phyloP scores from a whole-genome alignment of 108 stramenopile species.

The Skeletonema potamos region DNA sequence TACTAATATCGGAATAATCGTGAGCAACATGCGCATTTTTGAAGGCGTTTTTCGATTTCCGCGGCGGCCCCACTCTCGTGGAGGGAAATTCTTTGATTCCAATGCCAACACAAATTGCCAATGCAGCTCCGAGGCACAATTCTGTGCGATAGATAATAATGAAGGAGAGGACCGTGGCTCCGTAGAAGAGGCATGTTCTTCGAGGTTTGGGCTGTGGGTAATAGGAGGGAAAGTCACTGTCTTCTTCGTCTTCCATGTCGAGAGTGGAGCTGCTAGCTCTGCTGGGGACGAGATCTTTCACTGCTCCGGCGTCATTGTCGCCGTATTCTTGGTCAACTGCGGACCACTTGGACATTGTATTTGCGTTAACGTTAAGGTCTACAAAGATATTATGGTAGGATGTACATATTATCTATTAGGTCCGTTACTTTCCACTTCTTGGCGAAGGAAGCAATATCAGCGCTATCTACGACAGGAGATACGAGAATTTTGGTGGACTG shows the following conservation, averaged over 20 bases:
- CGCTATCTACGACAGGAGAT: too few relatives aligned
- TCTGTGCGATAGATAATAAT: conserved; percentile 47
- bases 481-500: too few relatives aligned
- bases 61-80: background rate
- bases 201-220: background rate
- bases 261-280: conserved; percentile 4
- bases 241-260: conserved; percentile 6
- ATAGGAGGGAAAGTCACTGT: conserved; percentile 3
- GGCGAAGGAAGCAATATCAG: too few relatives aligned
- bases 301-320: conserved; percentile 20
- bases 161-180: conserved; percentile 41
- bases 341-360: background rate
- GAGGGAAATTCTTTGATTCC: conserved; percentile 10
- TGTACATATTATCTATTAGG: too few relatives aligned
- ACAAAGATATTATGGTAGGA: too few relatives aligned
- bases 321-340: conserved; percentile 39
- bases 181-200: conserved; percentile 37
- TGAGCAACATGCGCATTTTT: conserved; percentile 28
- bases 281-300: conserved; percentile 19
- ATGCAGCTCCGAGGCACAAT: conserved; percentile 20
- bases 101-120: conserved; percentile 26
- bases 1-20: conserved; percentile 50
- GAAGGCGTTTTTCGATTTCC: conserved; percentile 16
- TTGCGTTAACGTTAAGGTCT: too few relatives aligned
- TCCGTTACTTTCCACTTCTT: too few relatives aligned